Base-by-base conservation (phyloP, 352 stramenopile species). In the Phytophthora hybrid region DNA sequence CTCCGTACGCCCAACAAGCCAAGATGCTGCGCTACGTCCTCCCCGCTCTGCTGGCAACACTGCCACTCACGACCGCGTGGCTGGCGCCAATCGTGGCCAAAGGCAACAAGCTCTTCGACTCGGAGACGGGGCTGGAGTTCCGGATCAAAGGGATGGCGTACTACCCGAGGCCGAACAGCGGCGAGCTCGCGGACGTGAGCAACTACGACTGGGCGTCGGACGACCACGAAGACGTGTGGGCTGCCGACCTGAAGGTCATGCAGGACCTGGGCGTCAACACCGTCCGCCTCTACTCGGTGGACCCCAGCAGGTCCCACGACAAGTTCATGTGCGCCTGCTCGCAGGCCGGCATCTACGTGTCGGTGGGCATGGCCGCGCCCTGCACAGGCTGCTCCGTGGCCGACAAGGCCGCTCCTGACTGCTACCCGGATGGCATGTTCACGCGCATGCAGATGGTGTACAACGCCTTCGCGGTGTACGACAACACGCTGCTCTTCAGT, bases 31-130 rank as follows among this genome's bases (percentile, higher is more conserved):
- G 13, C 49, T 31, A 13, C 19, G n/a, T 65, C 31, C 18, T 71
- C 21, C 4, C 31, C 8, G 14, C 59, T 31, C 1, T 73, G 1
- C 2, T 71, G 61, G 54, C 54, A 18, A 47, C 41, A 11, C 34
- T 74, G 56, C 68, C 68, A 4, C n/a, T 32, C n/a, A 31, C 57
- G 1, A 31, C 47, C 1, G 82, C 78, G 18, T 91, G 80, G 84
- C n/a, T 85, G 14, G 53, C 80, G 11, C 80, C 78, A 5, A 83
- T 92, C 69, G 63, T 90, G 4, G 44, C 68, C 34, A 90, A 88
- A 62, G 88, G 89, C 66, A 95, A 95, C 80, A 96, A 95, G 70
- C 87, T 97, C 69, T 97, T 96, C 74, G 77, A 95, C 74, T 87
- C 81, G 14, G 65, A 81, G 3, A 89, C 84, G 1, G 82, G 83